Conservation (phyloP, 2,329 filamentous ascomycete genomes). For the Cadophora sp. region DNA sequence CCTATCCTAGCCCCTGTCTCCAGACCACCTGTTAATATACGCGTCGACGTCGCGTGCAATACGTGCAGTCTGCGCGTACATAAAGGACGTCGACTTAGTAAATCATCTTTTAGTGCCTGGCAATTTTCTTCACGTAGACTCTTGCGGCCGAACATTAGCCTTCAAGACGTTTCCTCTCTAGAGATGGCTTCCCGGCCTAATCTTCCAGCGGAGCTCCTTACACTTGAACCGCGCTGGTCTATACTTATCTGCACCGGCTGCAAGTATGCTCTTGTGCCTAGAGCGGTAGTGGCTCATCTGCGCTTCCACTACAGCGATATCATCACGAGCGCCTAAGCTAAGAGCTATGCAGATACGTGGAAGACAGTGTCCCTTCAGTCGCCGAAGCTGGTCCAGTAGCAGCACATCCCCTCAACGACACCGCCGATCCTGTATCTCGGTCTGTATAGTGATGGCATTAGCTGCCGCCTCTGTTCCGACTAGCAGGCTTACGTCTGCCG, state of each 20-base stretch:
- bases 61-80: too few species aligned
- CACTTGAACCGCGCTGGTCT: background rate
- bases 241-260: background rate
- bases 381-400: background rate
- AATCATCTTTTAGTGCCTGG: too few species aligned
- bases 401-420: background rate
- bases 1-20: too few species aligned
- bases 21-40: too few species aligned
- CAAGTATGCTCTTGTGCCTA: background rate
- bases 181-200: too few species aligned
- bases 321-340: background rate
- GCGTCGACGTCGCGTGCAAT: too few species aligned
- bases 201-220: too few species aligned
- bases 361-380: background rate
- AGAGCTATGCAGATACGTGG: background rate
- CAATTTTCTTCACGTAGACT: too few species aligned
- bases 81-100: too few species aligned
- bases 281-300: background rate
- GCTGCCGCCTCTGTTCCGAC: background rate
- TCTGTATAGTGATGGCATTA: background rate
- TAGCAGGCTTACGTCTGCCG: background rate
- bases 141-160: too few species aligned
- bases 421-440: background rate
- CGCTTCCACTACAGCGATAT: background rate
- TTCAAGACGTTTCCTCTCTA: too few species aligned